phyloP scores from a whole-genome alignment of 805 yeast species.

The Wickerhamomyces ciferrii region DNA sequence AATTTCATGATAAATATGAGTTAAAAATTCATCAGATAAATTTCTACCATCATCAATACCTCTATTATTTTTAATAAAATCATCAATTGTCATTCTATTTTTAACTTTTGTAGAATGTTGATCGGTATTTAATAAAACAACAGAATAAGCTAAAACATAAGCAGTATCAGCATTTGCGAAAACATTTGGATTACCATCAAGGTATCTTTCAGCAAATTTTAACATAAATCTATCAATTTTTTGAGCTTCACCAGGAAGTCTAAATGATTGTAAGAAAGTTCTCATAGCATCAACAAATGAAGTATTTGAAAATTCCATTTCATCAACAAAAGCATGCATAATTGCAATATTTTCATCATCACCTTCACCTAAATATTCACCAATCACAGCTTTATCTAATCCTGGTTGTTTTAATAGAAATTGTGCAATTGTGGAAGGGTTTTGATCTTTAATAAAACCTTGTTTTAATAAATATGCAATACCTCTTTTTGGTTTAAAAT shows the following conservation, averaged over 20 bases:
- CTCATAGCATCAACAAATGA: conserved; percentile 85
- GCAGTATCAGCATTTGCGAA: conserved; percentile 94
- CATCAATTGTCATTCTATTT: conserved; percentile 82
- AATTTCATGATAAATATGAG: conserved; percentile 72
- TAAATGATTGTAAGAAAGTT: conserved; percentile 75
- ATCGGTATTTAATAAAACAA: conserved; percentile 91
- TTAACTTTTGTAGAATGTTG: conserved; percentile 85
- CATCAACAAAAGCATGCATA: conserved; percentile 92
- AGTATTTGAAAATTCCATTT: conserved; percentile 66
- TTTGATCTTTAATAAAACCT: conserved; percentile 55
- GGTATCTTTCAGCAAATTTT: conserved; percentile 91
- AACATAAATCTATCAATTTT: conserved; percentile 95
- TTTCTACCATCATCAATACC: conserved; percentile 92
- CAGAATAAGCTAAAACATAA: conserved; percentile 86
- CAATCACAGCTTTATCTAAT: conserved; percentile 76
- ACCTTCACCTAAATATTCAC: conserved; percentile 91
- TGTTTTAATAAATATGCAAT: conserved; percentile 53
- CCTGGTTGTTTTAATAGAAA: conserved; percentile 73
- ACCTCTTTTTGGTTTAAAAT: conserved; percentile 82
- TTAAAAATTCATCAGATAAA: conserved; percentile 68
- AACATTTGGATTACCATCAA: conserved; percentile 80
- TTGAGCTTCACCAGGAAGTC: conserved; percentile 98
- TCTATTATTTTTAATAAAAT: conserved; percentile 78
- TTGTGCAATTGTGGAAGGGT: conserved; percentile 66
- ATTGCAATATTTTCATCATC: conserved; percentile 68